Conservation (phyloP, 345 rosid species). For the Aquilaria sinensis region DNA sequence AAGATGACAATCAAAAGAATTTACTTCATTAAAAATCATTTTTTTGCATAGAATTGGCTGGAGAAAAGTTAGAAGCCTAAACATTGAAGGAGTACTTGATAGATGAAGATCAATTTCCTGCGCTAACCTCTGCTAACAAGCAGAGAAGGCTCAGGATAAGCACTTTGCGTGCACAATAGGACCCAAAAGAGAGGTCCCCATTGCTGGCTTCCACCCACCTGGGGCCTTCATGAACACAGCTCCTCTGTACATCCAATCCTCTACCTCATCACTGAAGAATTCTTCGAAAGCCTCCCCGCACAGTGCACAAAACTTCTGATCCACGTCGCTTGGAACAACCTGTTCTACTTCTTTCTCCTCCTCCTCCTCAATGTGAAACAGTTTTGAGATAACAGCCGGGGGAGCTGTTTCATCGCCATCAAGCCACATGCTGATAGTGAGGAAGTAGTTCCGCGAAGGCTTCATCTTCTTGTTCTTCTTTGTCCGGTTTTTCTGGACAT, state of each 20-base stretch:
- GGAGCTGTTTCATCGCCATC: slow-evolving; percentile 10
- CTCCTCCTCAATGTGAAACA: background rate
- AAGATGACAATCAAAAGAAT: too few species aligned
- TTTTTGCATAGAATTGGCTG: too few species aligned
- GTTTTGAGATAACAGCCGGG: background rate
- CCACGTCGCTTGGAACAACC: slow-evolving; percentile 20
- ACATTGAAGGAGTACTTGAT: too few species aligned
- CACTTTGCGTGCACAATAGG: slow-evolving; percentile 81
- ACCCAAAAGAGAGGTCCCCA: slow-evolving; percentile 41
- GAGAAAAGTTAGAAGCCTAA: too few species aligned
- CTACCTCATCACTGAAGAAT: slow-evolving; percentile 34
- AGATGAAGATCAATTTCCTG: too few species aligned
- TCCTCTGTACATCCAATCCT: slow-evolving; percentile 44
- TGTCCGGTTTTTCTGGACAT: slow-evolving; percentile 29
- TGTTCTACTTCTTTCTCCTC: slow-evolving; percentile 15
- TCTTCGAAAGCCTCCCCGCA: slow-evolving; percentile 38
- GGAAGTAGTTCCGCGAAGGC: slow-evolving; percentile 21
- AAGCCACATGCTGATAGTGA: slow-evolving; percentile 14
- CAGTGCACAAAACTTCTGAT: slow-evolving; percentile 26
- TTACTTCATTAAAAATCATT: too few species aligned
- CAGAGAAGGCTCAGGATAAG: slow-evolving; percentile 13
- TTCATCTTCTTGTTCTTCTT: background rate
- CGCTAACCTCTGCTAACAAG: too few species aligned
- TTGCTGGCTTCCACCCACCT: background rate
- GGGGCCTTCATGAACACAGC: slow-evolving; percentile 19